These are phyloP conservation scores for Tubosaeta sp. DNA, from an alignment of 768 basidiomycete genomes.

Conservation along the genomic window DNA sequence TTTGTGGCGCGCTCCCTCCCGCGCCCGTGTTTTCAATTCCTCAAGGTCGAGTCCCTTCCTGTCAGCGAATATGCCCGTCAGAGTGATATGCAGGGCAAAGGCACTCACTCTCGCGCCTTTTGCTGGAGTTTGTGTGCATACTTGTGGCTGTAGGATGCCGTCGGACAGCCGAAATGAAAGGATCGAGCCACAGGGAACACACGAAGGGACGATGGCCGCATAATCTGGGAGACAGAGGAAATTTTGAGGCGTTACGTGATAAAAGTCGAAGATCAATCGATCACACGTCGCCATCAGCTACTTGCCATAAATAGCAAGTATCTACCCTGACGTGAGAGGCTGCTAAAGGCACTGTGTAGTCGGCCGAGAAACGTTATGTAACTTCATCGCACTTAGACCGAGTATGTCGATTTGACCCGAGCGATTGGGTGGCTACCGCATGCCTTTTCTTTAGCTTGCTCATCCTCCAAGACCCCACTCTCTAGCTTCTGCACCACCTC, in stretches of 20 bases:
- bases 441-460: not conserved
- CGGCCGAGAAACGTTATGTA: not conserved
- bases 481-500: not conserved
- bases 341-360: not conserved
- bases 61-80: slow-evolving; percentile 7
- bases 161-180: slow-evolving; percentile 10
- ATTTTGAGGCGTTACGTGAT: not conserved
- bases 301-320: not conserved
- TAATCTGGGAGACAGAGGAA: not conserved
- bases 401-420: not conserved
- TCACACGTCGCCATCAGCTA: not conserved
- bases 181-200: slow-evolving; percentile 1
- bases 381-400: not conserved
- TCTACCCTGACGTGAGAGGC: not conserved
- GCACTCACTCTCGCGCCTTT: slow-evolving; percentile 60
- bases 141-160: slow-evolving; percentile 38
- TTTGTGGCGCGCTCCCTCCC: slow-evolving; percentile 32
- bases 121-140: slow-evolving; percentile 69
- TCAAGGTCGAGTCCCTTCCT: slow-evolving; percentile 44
- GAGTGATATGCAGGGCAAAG: slow-evolving; percentile 5
- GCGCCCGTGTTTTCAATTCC: slow-evolving; percentile 29
- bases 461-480: not conserved
- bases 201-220: not conserved
- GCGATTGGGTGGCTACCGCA: not conserved
- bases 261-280: not conserved